Percentiles rank a stretch among this genome's conserved stretches.
phyloP scores from a whole-genome alignment of 1,139 yeast species.

The Arxiozyma slooffiae region DNA sequence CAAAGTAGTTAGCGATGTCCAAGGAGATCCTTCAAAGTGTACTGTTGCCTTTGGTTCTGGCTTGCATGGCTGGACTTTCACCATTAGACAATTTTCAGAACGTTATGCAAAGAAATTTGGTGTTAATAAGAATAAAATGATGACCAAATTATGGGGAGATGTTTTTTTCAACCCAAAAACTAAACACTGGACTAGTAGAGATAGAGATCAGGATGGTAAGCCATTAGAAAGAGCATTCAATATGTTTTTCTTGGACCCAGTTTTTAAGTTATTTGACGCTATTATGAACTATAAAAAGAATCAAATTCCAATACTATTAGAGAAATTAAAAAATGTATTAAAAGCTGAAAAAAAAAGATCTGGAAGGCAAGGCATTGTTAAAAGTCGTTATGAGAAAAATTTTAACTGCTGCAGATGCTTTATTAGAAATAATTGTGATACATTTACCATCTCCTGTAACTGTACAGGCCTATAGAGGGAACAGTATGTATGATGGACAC shows the following conservation, averaged over 20 bases:
- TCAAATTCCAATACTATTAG: slow-evolving; percentile 80
- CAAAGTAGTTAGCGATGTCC: slow-evolving; percentile 84
- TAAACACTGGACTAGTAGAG: slow-evolving; percentile 98
- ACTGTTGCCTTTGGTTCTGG: slow-evolving; percentile 99
- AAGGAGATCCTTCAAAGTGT: slow-evolving; percentile 98
- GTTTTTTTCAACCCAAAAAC: slow-evolving; percentile 99
- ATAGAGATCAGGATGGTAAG: slow-evolving; percentile 91
- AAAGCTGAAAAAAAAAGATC: slow-evolving; percentile 93
- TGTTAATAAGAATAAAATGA: slow-evolving; percentile 96
- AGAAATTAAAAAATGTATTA: slow-evolving; percentile 83
- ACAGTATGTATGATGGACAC: slow-evolving; percentile 98
- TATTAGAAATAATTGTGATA: slow-evolving; percentile 95
- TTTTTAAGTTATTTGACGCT: slow-evolving; percentile 91
- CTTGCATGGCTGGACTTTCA: slow-evolving; percentile 99
- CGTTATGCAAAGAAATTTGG: slow-evolving; percentile 99
- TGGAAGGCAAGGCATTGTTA: slow-evolving; percentile 96
- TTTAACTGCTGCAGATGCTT: slow-evolving; percentile 99
- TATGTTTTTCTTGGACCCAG: slow-evolving; percentile 98
- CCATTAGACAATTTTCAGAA: slow-evolving; percentile 96
- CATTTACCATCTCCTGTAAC: slow-evolving; percentile 99
- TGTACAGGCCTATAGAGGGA: slow-evolving; percentile 99
- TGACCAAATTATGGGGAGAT: slow-evolving; percentile 99
- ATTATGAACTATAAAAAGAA: slow-evolving; percentile 97
- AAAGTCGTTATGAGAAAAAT: slow-evolving; percentile 99
- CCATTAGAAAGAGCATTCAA: slow-evolving; percentile 97